Evolutionary conservation across 306 rosid genomes (phyloP), one percentile per base, ranked within the genome.

Genomic region (Vigna angularis): DNA sequence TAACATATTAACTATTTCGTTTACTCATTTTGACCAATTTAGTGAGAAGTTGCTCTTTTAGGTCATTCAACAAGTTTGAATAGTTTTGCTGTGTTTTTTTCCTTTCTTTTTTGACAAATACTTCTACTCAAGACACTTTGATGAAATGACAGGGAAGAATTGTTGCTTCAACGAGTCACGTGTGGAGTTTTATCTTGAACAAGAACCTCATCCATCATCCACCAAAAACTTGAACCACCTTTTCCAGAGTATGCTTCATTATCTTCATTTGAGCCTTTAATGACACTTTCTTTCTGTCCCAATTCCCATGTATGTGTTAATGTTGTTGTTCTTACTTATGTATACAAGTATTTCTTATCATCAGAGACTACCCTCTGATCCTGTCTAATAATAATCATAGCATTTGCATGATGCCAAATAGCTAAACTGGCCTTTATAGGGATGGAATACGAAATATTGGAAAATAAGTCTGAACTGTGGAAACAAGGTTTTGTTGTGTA

Each of bases 161-260:
- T 95, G 98, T 77, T 95, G 96, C 96, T 85, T 95, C 79, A 95
- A 95, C 77, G 85, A 86, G 68, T 92, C 98, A 2, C 93, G 95
- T 1, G 90, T 92, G 88, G 93, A 83, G 66, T 85, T 80, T 76
- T 92, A 89, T 82, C 93, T 95, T 49, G 85, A 87, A 20, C 90
- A 85, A 82, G 98, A 89, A 83, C 98, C 98, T 28, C 97, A 95
- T 59, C 89, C 98, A 2, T 87, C 98, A 34, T 92, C 98, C 34
- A 66, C 97, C 80, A 95, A 95, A 86, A 95, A 95, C 83, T 68
- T 95, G 87, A 79, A 53, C 81, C 97, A 95, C 83, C 95, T 95
- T 75, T 95, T 92, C 96, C 97, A 95, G 82, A 91, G 98, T 95
- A 95, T 52, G 93, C 56, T 78, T 79, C 66, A 28, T 49, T 17